phyloP scores from a whole-genome alignment of 495 filamentous ascomycete species.

The Penicillium paxilli region DNA sequence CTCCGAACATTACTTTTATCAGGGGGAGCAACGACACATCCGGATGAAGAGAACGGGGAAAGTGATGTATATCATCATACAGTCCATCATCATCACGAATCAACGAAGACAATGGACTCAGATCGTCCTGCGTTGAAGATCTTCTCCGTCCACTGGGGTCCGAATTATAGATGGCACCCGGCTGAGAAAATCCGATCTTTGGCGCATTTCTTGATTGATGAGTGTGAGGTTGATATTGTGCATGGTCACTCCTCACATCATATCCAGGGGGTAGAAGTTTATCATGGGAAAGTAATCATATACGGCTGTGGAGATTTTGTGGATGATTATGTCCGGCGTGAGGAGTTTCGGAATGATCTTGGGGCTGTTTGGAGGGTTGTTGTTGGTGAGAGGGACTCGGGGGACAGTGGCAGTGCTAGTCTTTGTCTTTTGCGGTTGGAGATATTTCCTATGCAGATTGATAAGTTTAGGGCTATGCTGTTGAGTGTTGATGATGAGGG shows the following conservation, averaged over 20 bases:
- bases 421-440: conserved; percentile 26
- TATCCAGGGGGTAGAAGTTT: conserved; percentile 43
- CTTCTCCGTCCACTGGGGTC: conserved; percentile 45
- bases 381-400: conserved; percentile 10
- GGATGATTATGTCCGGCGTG: conserved; percentile 41
- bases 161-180: conserved; percentile 41
- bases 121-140: conserved; percentile 29
- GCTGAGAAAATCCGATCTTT: conserved; percentile 24
- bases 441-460: conserved; percentile 31
- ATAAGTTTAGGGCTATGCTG: conserved; percentile 27
- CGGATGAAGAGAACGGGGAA: neutral
- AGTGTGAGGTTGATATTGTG: conserved; percentile 44
- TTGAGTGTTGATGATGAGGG: conserved; percentile 18
- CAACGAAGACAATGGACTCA: neutral
- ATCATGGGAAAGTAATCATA: conserved; percentile 36
- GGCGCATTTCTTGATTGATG: conserved; percentile 45
- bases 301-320: conserved; percentile 49
- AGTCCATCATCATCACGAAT: neutral
- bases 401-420: neutral
- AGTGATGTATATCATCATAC: neutral
- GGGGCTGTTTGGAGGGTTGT: conserved; percentile 41
- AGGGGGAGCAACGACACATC: neutral
- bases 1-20: conserved; percentile 22
- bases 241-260: conserved; percentile 48
- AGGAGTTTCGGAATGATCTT: conserved; percentile 40